Conservation (phyloP, 345 rosid species). For the Dimocarpus longan region DNA sequence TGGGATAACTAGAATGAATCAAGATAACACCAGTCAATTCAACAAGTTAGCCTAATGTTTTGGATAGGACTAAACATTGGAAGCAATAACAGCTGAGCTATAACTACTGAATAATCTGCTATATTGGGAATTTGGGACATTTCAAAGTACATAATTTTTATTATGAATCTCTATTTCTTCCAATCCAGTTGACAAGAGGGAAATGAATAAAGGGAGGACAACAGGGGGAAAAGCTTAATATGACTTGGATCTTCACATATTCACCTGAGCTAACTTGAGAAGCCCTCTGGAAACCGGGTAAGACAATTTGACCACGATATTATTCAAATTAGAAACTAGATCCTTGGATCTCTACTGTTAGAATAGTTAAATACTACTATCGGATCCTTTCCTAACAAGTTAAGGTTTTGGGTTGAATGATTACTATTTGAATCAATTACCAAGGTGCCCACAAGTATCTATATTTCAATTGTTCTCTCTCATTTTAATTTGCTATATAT, state of each 20-base stretch:
- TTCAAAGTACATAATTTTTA: background rate
- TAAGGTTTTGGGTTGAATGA: background rate
- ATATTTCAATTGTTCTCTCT: background rate
- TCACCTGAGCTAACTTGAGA: background rate
- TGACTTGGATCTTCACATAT: background rate
- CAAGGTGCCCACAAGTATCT: background rate
- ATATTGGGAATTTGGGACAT: background rate
- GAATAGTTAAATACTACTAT: background rate
- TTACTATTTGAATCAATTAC: background rate
- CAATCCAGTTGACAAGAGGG: background rate
- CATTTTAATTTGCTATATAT: background rate
- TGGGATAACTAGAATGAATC: constrained; percentile 10
- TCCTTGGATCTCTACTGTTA: background rate
- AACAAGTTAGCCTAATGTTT: too few relatives aligned
- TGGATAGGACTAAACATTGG: too few relatives aligned
- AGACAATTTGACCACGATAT: background rate
- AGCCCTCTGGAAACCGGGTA: background rate
- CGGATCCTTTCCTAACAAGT: background rate
- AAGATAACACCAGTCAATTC: background rate
- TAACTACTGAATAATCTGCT: too few relatives aligned
- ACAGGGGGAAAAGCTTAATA: background rate
- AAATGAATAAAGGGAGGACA: background rate
- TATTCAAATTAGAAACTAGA: background rate
- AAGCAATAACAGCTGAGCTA: too few relatives aligned
- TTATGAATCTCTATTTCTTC: background rate